Base-by-base conservation (phyloP, 345 rosid genomes). In the Atalantia buxifolia region DNA sequence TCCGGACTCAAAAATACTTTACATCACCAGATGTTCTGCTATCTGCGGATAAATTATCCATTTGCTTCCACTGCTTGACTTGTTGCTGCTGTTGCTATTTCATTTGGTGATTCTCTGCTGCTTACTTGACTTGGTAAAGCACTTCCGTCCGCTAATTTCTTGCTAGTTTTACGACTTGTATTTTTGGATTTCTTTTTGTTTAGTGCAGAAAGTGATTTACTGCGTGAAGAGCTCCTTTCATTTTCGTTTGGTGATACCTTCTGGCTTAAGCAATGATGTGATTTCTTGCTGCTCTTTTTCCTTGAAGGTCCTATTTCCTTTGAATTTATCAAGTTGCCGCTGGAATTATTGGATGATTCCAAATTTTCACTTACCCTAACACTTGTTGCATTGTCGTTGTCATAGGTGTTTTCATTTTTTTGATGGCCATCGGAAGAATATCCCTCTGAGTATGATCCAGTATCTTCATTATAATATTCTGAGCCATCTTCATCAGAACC, bases 221-320 rank as follows among this genome's bases (percentile, higher is more conserved):
- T 45, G 13, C 59, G 62, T n/a, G 57, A 53, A 53, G 57, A 53
- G 13, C 4, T 13, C 18, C 18, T 13, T 13, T 45, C 50, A 45
- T 45, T 45, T 45, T 45, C 18, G 18, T 45, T 13, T 13, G 50
- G 14, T 13, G 50, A 45, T 45, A 12, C 50, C 50, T 45, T 45
- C 50, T 45, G 50, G 18, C 50, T 45, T 3, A 45, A 13, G 50
- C 40, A 16, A 68, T 10, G 35, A 9, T 12, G 30, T 68, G n/a
- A 45, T 27, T 21, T 27, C 21, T 28, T 42, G 69, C 77, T 74
- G 69, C 69, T 74, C 42, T 56, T 56, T 55, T 42, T 72, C 42
- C 50, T 57, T n/a, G 40, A n/a, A 5, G 30, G 2, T 42, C n/a
- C 57, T 53, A 53, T 16, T 53, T 19, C 57, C 21, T 16, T 53